Conservation (phyloP, 257 asterid species). For the Lantana camara region DNA sequence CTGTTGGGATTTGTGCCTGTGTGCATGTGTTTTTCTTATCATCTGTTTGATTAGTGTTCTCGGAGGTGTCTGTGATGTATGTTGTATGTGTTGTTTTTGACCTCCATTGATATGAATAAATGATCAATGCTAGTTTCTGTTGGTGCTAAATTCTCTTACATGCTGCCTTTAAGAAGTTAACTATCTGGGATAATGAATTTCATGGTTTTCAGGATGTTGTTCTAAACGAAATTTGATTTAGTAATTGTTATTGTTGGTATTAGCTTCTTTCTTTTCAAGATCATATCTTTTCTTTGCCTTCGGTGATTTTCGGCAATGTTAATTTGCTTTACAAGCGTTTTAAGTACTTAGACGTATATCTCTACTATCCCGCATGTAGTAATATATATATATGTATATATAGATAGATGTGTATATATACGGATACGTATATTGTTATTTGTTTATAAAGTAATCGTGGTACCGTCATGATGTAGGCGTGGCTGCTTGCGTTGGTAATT, state of each 20-base stretch:
- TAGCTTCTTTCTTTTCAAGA: not conserved
- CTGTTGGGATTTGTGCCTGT: not conserved
- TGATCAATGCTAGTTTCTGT: not conserved
- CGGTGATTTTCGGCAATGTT: not conserved
- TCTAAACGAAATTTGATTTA: not conserved
- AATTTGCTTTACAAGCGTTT: not conserved
- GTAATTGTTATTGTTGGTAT: not conserved
- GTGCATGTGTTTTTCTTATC: not conserved
- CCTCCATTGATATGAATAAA: not conserved
- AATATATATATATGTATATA: not conserved
- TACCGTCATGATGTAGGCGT: conserved; percentile 56
- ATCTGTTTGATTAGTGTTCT: not conserved
- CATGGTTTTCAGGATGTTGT: not conserved
- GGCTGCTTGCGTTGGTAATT: conserved; percentile 86
- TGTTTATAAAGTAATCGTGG: conserved; percentile 5
- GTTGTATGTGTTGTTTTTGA: not conserved
- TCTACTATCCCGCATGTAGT: conserved; percentile 8
- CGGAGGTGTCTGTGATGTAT: not conserved
- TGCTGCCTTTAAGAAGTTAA: not conserved
- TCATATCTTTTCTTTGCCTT: not conserved
- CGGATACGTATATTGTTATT: no score
- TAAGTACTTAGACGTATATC: not conserved
- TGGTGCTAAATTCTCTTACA: conserved; percentile 4
- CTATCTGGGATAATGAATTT: not conserved
- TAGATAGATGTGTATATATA: no score